phyloP scores from a whole-genome alignment of 345 rosid genomes.

The Brassica rapa region DNA sequence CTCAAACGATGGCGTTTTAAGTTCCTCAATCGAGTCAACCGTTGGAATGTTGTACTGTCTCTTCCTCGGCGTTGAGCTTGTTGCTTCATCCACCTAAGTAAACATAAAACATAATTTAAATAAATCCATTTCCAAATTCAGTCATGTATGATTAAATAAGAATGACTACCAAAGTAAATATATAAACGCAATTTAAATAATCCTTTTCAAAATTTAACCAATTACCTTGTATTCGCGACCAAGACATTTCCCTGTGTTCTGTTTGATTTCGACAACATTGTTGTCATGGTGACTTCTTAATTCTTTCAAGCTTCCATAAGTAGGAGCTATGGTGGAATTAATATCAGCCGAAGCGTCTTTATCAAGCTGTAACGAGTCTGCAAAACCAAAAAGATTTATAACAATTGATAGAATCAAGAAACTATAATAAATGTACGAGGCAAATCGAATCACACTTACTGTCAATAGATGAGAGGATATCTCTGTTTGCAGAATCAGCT shows the following conservation, averaged over 20 bases:
- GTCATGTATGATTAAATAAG: neutral
- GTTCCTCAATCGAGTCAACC: slow-evolving; percentile 75
- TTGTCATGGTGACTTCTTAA: slow-evolving; percentile 75
- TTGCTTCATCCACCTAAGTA: slow-evolving; percentile 65
- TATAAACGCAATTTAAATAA: neutral
- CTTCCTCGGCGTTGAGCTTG: slow-evolving; percentile 89
- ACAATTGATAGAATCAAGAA: neutral
- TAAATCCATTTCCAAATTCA: neutral
- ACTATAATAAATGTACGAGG: neutral
- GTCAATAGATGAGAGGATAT: slow-evolving; percentile 67
- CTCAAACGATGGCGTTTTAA: slow-evolving; percentile 85
- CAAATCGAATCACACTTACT: slow-evolving; percentile 60
- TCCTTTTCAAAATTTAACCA: neutral
- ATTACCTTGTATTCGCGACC: slow-evolving; percentile 73
- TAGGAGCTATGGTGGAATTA: slow-evolving; percentile 72
- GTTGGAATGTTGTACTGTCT: slow-evolving; percentile 76
- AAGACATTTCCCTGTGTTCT: slow-evolving; percentile 81
- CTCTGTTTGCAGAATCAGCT: slow-evolving; percentile 54
- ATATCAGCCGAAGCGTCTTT: slow-evolving; percentile 72
- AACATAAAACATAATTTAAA: neutral
- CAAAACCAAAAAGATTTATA: neutral
- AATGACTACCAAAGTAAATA: neutral
- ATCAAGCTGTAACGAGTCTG: slow-evolving; percentile 92
- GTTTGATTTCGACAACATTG: slow-evolving; percentile 72
- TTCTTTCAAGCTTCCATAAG: slow-evolving; percentile 69